Evolutionary conservation across 495 filamentous ascomycete species (phyloP), one percentile per base, ranked within the genome.

Genomic region (Lentithecium fluviatile): DNA sequence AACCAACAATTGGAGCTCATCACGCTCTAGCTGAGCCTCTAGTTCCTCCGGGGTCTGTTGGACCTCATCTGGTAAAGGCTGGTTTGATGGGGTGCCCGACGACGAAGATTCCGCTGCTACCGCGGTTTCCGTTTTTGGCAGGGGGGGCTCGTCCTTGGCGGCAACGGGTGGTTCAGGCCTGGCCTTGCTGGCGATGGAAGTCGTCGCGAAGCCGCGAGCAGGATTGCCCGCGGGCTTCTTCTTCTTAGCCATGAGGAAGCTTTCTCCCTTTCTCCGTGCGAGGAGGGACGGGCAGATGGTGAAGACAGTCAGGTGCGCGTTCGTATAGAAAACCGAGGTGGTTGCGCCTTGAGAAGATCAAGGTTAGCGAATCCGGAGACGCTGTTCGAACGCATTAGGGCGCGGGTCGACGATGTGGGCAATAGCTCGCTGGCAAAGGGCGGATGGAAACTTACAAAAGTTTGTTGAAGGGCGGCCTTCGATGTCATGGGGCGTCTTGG

Each of bases 121-220:
- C 12, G 21, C 24, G 21, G 20, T 34, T 55, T 60, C 67, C 24
- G 52, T 55, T 23, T 50, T 32, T 15, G 43, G 20, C 10, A 43
- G 11, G 26, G 73, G 60, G 64, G 40, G 10, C 25, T 58, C 37
- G 8, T 57, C 24, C 32, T 60, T 15, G 40, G 40, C 19, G 15
- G 13, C 65, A 6, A 25, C 38, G 0, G 58, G 57, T 46, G 64
- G 62, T 21, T 75, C 73, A 11, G 46, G 45, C 52, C 73, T 74
- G 17, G 70, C 45, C 55, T 95, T 96, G 7, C 88, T 93, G 38
- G 90, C 88, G 49, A 90, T 79, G 12, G 93, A 97, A 13, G 89
- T 91, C 1, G 94, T 98, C 59, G 92, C 90, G 77, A 97, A 91
- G 8, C 91, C 92, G 67, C 94, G 82, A 42, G 89, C 88, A 25